phyloP scores from a whole-genome alignment of 176 grass and related monocot species.

The Metroxylon sagu region DNA sequence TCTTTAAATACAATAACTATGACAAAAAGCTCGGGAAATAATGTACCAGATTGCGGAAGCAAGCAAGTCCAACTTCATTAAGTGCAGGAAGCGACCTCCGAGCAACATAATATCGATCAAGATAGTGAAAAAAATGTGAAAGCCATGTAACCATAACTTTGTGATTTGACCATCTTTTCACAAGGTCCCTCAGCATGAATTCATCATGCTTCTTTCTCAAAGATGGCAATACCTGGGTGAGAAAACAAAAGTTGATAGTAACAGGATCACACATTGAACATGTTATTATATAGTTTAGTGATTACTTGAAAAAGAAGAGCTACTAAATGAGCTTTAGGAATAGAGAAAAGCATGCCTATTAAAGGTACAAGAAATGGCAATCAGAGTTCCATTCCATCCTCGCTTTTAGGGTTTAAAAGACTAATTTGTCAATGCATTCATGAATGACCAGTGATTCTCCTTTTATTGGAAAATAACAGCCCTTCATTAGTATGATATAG shows the following conservation, averaged over 20 bases:
- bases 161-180: slow-evolving; percentile 85
- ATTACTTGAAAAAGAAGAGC: neutral
- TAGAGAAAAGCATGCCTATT: too few species aligned
- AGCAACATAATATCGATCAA: slow-evolving; percentile 82
- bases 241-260: neutral
- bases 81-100: slow-evolving; percentile 56
- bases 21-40: neutral
- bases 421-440: too few species aligned
- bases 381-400: too few species aligned
- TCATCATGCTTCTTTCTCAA: slow-evolving; percentile 85
- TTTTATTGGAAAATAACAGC: too few species aligned
- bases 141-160: slow-evolving; percentile 94
- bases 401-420: too few species aligned
- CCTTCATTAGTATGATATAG: too few species aligned
- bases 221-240: slow-evolving; percentile 66
- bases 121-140: slow-evolving; percentile 77
- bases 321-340: too few species aligned
- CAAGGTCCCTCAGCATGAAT: slow-evolving; percentile 82
- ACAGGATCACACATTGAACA: too few species aligned
- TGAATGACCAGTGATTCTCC: too few species aligned
- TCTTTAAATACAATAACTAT: too few species aligned
- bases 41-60: slow-evolving; percentile 69
- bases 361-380: too few species aligned
- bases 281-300: too few species aligned
- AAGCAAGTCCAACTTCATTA: slow-evolving; percentile 61